phyloP scores from a whole-genome alignment of 768 basidiomycete genomes.

The Nidularia pulvinata region DNA sequence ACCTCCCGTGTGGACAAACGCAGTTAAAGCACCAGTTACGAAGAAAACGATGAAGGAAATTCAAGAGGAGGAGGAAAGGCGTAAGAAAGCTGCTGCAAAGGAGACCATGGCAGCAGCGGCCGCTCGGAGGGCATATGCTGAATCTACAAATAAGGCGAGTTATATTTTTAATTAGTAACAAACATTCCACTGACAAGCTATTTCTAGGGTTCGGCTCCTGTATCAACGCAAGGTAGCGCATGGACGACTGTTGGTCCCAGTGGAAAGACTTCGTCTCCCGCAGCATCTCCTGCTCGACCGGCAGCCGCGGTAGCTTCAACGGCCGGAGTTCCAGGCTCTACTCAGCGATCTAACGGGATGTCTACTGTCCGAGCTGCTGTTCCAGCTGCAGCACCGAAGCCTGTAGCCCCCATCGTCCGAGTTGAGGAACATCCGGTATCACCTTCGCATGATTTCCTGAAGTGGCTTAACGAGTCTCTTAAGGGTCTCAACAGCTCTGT shows the following conservation, averaged over 20 bases:
- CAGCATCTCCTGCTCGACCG: constrained; percentile 14
- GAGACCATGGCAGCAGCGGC: constrained; percentile 57
- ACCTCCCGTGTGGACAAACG: constrained; percentile 75
- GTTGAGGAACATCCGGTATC: constrained; percentile 63
- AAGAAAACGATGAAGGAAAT: constrained; percentile 99
- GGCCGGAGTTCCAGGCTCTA: too few relatives aligned
- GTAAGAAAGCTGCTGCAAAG: constrained; percentile 68
- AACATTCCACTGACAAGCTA: too few relatives aligned
- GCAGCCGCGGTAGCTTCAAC: constrained; percentile 8
- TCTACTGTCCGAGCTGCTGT: constrained; percentile 29
- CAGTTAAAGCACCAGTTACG: constrained; percentile 45
- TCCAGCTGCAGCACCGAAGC: constrained; percentile 25
- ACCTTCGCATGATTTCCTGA: constrained; percentile 89
- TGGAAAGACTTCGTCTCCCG: constrained; percentile 52
- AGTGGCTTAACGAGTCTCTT: constrained; percentile 86
- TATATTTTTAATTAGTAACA: too few relatives aligned
- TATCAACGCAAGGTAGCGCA: constrained; percentile 39
- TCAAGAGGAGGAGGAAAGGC: constrained; percentile 93
- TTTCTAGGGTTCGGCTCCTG: constrained; percentile 23
- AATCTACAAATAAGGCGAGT: constrained; percentile 72
- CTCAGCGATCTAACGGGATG: too few relatives aligned
- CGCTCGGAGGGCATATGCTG: constrained; percentile 75
- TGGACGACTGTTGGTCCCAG: constrained; percentile 90
- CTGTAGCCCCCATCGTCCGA: constrained; percentile 26
- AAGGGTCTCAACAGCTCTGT: constrained; percentile 75